These are phyloP conservation scores for Rhododendron vialii DNA, from an alignment of 148 eudicot genomes.

Conservation along the genomic window DNA sequence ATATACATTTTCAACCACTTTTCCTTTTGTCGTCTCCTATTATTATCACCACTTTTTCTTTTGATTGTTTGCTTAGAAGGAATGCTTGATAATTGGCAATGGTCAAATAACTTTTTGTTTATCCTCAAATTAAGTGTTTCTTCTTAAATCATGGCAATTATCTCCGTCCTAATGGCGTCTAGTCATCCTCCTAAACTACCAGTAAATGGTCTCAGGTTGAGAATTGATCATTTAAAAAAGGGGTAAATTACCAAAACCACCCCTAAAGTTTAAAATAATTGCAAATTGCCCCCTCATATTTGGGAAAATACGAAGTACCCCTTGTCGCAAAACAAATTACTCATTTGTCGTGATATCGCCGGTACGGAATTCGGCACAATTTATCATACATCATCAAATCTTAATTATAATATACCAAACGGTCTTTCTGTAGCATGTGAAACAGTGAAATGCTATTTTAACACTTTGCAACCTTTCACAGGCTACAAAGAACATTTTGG, in stretches of 20 bases:
- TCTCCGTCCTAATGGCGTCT: background rate
- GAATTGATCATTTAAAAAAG: background rate
- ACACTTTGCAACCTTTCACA: background rate
- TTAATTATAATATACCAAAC: no score
- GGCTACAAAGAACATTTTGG: no score
- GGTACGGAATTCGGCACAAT: no score
- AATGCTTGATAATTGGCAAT: background rate
- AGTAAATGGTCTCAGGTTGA: background rate
- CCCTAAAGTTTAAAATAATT: background rate
- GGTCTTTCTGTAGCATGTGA: background rate
- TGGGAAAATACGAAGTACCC: no score
- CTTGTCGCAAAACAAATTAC: no score
- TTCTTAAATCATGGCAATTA: background rate
- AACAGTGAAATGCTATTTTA: no score
- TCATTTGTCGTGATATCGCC: background rate
- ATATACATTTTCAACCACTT: background rate
- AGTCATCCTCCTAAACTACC: constrained; percentile 1
- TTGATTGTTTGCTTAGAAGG: constrained; percentile 2
- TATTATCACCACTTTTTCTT: background rate
- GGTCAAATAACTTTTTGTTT: background rate
- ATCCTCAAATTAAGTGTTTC: background rate
- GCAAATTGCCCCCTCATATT: no score
- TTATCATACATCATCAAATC: background rate
- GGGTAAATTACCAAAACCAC: background rate
- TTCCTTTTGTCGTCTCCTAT: background rate